A percentile compares a stretch with the other conserved stretches of the same genome.
phyloP scores from a whole-genome alignment of 257 asterid species.

The Pogostemon cablin region DNA sequence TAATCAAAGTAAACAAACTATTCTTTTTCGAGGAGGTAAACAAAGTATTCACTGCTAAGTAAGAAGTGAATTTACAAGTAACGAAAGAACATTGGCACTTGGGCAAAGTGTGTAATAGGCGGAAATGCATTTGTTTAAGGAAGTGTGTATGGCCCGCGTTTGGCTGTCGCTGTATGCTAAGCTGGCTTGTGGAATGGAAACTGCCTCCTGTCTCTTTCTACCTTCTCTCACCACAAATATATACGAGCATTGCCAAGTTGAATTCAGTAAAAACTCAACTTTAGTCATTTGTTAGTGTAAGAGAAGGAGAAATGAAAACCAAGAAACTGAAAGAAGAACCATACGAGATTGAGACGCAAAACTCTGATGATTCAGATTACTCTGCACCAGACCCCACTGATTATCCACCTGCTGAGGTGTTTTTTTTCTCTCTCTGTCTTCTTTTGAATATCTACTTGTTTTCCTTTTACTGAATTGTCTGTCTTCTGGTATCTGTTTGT shows the following conservation, averaged over 20 bases:
- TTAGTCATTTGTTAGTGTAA: slow-evolving; percentile 6
- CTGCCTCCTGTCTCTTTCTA: slow-evolving; percentile 30
- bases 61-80: no score
- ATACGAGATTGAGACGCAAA: slow-evolving; percentile 30
- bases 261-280: slow-evolving; percentile 24
- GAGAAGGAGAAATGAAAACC: slow-evolving; percentile 27
- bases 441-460: not conserved
- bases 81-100: no score
- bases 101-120: no score
- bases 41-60: no score
- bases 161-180: slow-evolving; percentile 33
- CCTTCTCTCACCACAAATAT: slow-evolving; percentile 28
- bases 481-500: slow-evolving; percentile 19
- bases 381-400: slow-evolving; percentile 30
- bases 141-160: slow-evolving; percentile 33
- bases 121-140: no score
- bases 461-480: not conserved
- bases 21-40: no score
- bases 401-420: slow-evolving; percentile 40
- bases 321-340: slow-evolving; percentile 31
- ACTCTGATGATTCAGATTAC: slow-evolving; percentile 26
- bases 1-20: no score
- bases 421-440: not conserved
- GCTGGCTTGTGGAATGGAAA: slow-evolving; percentile 30
- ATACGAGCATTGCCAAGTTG: not conserved